Conservation (phyloP, 768 basidiomycete genomes). For the Tephrocybe sp. region DNA sequence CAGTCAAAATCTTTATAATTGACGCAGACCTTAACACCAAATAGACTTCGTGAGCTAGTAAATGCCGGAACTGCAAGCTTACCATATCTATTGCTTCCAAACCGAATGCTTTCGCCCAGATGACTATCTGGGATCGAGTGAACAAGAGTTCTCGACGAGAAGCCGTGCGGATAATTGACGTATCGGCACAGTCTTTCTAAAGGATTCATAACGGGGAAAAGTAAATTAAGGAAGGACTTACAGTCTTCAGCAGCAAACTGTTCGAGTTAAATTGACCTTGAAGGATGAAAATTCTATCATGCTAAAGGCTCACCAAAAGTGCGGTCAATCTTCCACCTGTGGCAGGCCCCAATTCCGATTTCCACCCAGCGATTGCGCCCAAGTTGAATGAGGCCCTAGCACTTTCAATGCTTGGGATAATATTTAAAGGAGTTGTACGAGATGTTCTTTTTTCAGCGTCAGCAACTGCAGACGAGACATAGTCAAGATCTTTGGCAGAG, state of each 20-base stretch:
- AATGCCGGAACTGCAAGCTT: neutral
- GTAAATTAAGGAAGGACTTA: conserved; percentile 32
- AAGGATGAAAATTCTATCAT: neutral
- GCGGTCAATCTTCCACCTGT: conserved; percentile 59
- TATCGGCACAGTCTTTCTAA: conserved; percentile 83
- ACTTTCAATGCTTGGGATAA: conserved; percentile 87
- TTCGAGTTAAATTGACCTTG: neutral
- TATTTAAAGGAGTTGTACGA: conserved; percentile 39
- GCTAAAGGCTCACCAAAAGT: conserved; percentile 66
- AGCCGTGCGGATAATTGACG: conserved; percentile 73
- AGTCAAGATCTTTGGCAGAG: conserved; percentile 61
- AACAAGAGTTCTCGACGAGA: conserved; percentile 79
- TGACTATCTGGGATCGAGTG: conserved; percentile 80
- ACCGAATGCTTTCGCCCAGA: conserved; percentile 80
- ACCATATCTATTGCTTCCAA: conserved; percentile 93
- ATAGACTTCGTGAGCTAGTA: neutral
- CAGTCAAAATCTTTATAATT: conserved; percentile 76
- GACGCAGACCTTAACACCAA: conserved; percentile 67
- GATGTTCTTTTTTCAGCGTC: conserved; percentile 26
- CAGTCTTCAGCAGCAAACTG: conserved; percentile 97
- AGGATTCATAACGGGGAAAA: conserved; percentile 5
- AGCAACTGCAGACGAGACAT: conserved; percentile 52
- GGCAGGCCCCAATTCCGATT: conserved; percentile 44
- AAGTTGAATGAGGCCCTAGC: conserved; percentile 70
- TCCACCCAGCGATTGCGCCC: conserved; percentile 71